phyloP scores from a whole-genome alignment of 495 filamentous ascomycete species.

The Neurospora sp. region DNA sequence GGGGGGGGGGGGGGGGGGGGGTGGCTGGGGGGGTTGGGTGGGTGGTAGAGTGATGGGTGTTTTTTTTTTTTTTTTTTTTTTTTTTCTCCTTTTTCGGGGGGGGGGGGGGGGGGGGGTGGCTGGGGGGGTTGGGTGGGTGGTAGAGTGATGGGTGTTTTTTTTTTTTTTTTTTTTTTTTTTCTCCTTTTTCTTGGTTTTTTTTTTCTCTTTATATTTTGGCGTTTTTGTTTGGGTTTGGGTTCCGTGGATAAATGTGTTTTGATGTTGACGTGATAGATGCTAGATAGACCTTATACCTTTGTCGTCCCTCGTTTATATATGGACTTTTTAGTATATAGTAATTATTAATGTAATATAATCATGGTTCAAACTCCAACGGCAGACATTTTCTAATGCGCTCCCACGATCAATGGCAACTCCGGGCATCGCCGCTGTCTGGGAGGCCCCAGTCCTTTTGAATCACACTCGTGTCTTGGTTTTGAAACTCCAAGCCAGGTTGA shows the following conservation, averaged over 20 bases:
- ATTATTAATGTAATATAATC: background rate
- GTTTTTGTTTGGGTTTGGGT: background rate
- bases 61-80: too few species aligned
- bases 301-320: background rate
- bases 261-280: background rate
- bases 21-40: too few species aligned
- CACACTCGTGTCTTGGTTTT: background rate
- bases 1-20: too few species aligned
- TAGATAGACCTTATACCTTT: background rate
- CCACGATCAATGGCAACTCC: background rate
- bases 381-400: background rate
- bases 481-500: background rate
- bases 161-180: background rate
- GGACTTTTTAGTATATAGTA: background rate
- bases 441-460: background rate
- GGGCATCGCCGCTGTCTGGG: background rate
- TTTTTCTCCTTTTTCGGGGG: too few species aligned
- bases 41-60: too few species aligned
- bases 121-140: too few species aligned
- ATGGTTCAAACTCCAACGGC: rapidly evolving
- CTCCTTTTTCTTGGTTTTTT: background rate
- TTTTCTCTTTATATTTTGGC: background rate
- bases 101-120: too few species aligned
- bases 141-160: too few species aligned
- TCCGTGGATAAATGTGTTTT: background rate